Conservation (phyloP, 1,139 yeast genomes). For the Trichomonascaceae sp. region DNA sequence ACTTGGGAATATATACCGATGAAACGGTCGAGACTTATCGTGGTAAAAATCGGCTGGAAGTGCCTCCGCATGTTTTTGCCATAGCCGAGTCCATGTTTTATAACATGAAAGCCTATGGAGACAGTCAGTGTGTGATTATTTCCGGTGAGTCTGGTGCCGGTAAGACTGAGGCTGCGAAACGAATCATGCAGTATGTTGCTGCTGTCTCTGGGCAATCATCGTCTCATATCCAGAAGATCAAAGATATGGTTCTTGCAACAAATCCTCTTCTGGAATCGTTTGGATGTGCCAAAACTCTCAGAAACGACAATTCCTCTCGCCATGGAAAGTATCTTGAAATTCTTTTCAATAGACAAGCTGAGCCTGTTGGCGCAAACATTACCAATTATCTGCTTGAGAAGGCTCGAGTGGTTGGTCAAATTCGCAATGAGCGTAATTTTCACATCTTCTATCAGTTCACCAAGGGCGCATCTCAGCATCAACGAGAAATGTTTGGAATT, state of each 20-base stretch:
- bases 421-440: conserved; percentile 86
- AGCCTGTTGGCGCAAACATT: conserved; percentile 92
- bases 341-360: conserved; percentile 71
- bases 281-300: conserved; percentile 96
- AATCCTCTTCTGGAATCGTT: conserved; percentile 94
- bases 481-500: conserved; percentile 78
- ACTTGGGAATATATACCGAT: conserved; percentile 88
- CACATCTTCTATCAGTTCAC: conserved; percentile 96
- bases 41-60: conserved; percentile 87
- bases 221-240: conserved; percentile 70
- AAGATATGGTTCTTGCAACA: conserved; percentile 97
- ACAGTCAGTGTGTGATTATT: conserved; percentile 95
- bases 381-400: conserved; percentile 92
- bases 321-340: conserved; percentile 97
- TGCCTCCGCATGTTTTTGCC: conserved; percentile 98
- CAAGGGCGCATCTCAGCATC: conserved; percentile 79
- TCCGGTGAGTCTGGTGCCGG: conserved; percentile 99
- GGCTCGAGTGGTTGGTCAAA: conserved; percentile 92
- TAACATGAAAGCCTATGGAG: conserved; percentile 88
- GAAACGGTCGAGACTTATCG: conserved; percentile 68
- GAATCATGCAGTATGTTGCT: conserved; percentile 97
- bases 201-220: conserved; percentile 63
- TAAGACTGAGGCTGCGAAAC: conserved; percentile 96
- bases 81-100: conserved; percentile 97
- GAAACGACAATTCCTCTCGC: conserved; percentile 94